phyloP scores from a whole-genome alignment of 208 protist genomes.

The Acanthamoeba royreba region DNA sequence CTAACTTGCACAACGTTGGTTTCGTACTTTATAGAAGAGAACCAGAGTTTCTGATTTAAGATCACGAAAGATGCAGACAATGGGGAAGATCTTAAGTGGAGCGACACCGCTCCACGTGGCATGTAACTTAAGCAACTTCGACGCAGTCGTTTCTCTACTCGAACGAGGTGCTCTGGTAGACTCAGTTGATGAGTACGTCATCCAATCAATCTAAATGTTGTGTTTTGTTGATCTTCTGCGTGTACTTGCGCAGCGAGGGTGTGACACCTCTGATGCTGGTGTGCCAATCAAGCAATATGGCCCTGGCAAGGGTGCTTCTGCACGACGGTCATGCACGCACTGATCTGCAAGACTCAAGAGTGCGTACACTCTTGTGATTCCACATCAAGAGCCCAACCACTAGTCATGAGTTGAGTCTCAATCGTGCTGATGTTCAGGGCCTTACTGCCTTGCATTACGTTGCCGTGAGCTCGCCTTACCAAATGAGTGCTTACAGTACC shows the following conservation, averaged over 20 bases:
- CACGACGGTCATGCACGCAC: not conserved
- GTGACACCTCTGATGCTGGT: not conserved
- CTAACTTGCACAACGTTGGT: too few species aligned
- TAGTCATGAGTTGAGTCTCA: not conserved
- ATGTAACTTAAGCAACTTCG: not conserved
- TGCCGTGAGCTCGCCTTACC: not conserved
- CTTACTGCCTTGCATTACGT: not conserved
- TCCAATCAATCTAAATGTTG: not conserved
- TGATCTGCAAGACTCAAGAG: not conserved
- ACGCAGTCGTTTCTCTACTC: not conserved
- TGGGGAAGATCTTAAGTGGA: not conserved
- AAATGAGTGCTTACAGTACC: too few species aligned
- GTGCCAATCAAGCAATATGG: not conserved
- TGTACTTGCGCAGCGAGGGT: not conserved
- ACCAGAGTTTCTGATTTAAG: too few species aligned
- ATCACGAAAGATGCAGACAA: not conserved
- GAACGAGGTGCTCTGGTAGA: not conserved
- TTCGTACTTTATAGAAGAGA: too few species aligned
- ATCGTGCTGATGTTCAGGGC: not conserved
- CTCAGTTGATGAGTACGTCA: not conserved
- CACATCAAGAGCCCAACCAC: not conserved
- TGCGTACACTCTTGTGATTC: not conserved
- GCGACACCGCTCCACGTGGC: not conserved
- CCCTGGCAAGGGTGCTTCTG: not conserved
- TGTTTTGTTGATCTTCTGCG: too few species aligned